These are phyloP conservation scores for Mrakia gelida DNA, from an alignment of 768 basidiomycete genomes.

Conservation along the genomic window DNA sequence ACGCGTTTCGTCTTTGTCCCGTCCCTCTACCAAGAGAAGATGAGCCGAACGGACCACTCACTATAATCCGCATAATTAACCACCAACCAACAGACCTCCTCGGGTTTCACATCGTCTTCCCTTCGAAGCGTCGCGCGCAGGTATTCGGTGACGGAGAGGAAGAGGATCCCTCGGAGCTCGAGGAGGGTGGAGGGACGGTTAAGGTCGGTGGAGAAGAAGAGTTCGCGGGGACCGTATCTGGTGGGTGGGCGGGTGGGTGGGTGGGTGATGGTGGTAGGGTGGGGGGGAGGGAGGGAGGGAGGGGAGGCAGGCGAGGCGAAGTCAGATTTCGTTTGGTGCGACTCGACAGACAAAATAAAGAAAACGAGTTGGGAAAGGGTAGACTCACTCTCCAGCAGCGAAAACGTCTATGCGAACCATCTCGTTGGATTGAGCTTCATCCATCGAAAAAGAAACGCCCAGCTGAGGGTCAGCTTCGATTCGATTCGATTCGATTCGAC, in stretches of 20 bases:
- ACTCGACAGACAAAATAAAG: too few species aligned
- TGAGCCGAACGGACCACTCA: not conserved
- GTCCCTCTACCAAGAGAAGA: too few species aligned
- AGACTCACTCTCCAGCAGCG: slow-evolving; percentile 1
- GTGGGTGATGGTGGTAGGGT: not conserved
- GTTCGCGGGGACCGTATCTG: slow-evolving; percentile 11
- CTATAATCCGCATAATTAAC: slow-evolving; percentile 10
- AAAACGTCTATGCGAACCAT: slow-evolving; percentile 7
- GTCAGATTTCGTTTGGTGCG: not conserved
- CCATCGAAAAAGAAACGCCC: too few species aligned
- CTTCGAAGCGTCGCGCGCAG: not conserved
- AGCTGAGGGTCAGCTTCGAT: too few species aligned
- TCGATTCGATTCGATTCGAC: not conserved
- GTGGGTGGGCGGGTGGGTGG: not conserved
- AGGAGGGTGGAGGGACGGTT: not conserved
- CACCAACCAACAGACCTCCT: not conserved
- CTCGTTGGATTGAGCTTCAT: not conserved
- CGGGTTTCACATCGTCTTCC: not conserved
- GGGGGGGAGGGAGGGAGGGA: not conserved
- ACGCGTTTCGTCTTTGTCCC: not conserved
- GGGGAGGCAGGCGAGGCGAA: too few species aligned
- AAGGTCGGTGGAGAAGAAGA: not conserved
- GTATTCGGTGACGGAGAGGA: slow-evolving; percentile 15
- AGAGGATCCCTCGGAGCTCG: not conserved
- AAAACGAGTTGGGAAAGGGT: too few species aligned